These are phyloP conservation scores for Chamaecrista fasciculata DNA, from an alignment of 306 rosid species.

Conservation along the genomic window DNA sequence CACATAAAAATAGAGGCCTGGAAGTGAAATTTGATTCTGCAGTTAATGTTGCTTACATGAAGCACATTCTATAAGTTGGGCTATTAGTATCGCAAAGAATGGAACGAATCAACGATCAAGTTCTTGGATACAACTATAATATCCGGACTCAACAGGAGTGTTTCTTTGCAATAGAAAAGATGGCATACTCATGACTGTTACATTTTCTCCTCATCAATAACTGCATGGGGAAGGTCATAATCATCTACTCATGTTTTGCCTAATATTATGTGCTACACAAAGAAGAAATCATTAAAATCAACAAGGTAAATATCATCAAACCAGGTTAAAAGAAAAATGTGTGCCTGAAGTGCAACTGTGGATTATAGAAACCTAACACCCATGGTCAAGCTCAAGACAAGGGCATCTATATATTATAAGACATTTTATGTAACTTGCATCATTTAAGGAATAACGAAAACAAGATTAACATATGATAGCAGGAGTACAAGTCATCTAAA, in stretches of 20 bases:
- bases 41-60: not conserved
- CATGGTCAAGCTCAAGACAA: constrained; percentile 7
- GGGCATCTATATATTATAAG: constrained; percentile 1
- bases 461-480: constrained; percentile 11
- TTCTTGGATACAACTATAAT: not conserved
- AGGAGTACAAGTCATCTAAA: constrained; percentile 13
- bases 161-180: constrained; percentile 10
- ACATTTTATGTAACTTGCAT: not conserved
- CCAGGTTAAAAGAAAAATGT: constrained; percentile 2
- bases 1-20: not conserved
- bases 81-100: not conserved
- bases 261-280: not conserved
- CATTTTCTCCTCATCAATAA: not conserved
- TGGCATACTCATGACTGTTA: not conserved
- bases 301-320: not conserved
- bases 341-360: not conserved
- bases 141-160: not conserved
- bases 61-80: not conserved
- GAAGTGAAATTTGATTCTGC: not conserved
- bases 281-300: constrained; percentile 10
- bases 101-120: not conserved
- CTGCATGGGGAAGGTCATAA: not conserved
- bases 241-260: not conserved
- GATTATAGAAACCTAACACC: constrained; percentile 4
- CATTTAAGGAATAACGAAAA: constrained; percentile 2